Evolutionary conservation across 495 filamentous ascomycete genomes (phyloP), one percentile per base, ranked within the genome.

Genomic region (Penicillium argentinense): DNA sequence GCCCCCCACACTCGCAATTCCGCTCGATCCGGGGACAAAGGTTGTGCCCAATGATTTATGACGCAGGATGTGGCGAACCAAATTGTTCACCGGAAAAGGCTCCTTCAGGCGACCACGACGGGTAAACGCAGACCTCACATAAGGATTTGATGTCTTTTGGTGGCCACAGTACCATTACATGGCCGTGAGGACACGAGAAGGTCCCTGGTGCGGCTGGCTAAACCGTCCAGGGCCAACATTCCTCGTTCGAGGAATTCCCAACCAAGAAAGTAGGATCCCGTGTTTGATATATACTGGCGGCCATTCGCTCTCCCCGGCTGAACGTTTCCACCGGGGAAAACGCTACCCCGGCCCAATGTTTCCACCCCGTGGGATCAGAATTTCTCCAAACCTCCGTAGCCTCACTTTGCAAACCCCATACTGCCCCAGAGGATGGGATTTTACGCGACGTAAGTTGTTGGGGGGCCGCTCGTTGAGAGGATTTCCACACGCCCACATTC

Each of bases 281-380:
- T 18, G 32, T 51, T 49, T 32, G 47, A 54, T 59, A 59, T 56
- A 57, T 58, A 61, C 54, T 42, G 11, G 36, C 19, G 34, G 40
- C 36, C 24, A 50, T 49, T 60, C 40, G 50, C 26, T 48, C 28
- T 18, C 18, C 39, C 49, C 59, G 59, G 59, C 53, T 63, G 56
- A 57, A 55, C 18, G 53, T 53, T 62, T 54, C 45, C 18, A 50
- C 51, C 57, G 60, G 65, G 65, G 60, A 68, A 62, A 68, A 66
- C 60, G 46, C 63, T 66, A 52, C 63, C 65, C 65, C 65, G 63
- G 59, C 33, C 46, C 14, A 42, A 47, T 38, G 28, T 34, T 48
- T 27, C 41, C 54, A 58, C 55, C 51, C 45, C 49, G 23, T 43
- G 56, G 40, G 36, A 62, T 44, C 39, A 48, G 46, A 46, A 42